phyloP scores from a whole-genome alignment of 331 rosid genomes.

The Dryas integrifolia region DNA sequence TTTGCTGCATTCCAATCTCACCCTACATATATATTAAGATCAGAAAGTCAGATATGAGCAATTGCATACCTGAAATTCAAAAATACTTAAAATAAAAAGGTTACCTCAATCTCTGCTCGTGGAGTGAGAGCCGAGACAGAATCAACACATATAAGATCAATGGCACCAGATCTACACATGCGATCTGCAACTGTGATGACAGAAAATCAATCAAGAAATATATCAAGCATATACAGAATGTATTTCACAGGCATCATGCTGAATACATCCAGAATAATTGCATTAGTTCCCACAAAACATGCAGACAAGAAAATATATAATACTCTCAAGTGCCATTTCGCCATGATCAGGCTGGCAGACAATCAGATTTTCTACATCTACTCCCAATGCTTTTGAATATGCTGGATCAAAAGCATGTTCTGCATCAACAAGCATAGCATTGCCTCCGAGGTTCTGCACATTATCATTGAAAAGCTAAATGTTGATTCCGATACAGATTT shows the following conservation, averaged over 20 bases:
- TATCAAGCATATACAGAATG: constrained; percentile 6
- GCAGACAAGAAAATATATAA: constrained; percentile 26
- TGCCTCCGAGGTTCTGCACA: constrained; percentile 89
- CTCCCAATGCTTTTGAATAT: constrained; percentile 93
- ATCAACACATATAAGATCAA: constrained; percentile 95
- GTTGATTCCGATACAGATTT: constrained; percentile 23
- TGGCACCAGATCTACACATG: constrained; percentile 97
- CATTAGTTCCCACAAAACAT: constrained; percentile 28
- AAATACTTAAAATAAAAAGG: constrained; percentile 1
- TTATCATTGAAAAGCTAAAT: constrained; percentile 28
- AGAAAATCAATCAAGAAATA: constrained; percentile 31
- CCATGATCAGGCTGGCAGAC: constrained; percentile 99
- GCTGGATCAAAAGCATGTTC: constrained; percentile 99
- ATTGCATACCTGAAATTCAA: constrained; percentile 7
- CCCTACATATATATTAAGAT: constrained; percentile 47
- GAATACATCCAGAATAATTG: constrained; percentile 17
- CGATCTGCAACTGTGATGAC: constrained; percentile 83
- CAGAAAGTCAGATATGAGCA: constrained; percentile 26
- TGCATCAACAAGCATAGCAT: constrained; percentile 99
- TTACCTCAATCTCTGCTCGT: constrained; percentile 96
- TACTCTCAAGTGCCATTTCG: constrained; percentile 99
- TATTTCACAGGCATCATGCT: constrained; percentile 11
- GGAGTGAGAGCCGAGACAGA: constrained; percentile 99
- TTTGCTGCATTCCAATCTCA: constrained; percentile 99
- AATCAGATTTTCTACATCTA: constrained; percentile 91